These are phyloP conservation scores for Trichoderma orchidacearum DNA, from an alignment of 495 filamentous ascomycete species.

Conservation along the genomic window DNA sequence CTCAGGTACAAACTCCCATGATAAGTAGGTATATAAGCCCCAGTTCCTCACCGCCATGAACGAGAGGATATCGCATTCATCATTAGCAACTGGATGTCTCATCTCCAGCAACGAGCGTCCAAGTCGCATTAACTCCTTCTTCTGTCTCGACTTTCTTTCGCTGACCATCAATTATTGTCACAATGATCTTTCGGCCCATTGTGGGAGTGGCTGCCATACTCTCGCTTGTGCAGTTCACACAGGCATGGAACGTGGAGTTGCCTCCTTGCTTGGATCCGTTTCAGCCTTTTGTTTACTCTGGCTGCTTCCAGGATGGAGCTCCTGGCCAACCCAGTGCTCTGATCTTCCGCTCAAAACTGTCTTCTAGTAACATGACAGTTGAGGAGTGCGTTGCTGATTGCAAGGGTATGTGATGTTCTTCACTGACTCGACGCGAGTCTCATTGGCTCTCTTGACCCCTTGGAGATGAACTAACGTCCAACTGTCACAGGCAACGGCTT, in stretches of 20 bases:
- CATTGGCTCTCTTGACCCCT: neutral
- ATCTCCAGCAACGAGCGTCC: neutral
- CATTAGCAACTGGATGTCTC: no score
- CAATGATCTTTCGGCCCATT: slow-evolving; percentile 7
- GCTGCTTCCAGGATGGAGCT: slow-evolving; percentile 30
- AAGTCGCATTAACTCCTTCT: neutral
- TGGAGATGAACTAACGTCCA: neutral
- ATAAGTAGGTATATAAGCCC: neutral
- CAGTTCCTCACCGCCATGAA: neutral
- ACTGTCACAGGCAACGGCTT: slow-evolving; percentile 26
- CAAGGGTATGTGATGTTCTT: slow-evolving; percentile 21
- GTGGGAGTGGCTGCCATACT: slow-evolving; percentile 17
- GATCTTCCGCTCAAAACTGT: slow-evolving; percentile 20
- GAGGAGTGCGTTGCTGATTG: slow-evolving; percentile 37
- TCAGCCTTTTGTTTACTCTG: slow-evolving; percentile 35
- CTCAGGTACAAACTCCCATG: no score
- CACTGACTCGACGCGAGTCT: no score
- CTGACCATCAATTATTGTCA: neutral
- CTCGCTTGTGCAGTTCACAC: slow-evolving; percentile 13
- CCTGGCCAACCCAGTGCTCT: slow-evolving; percentile 19
- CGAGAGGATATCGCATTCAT: neutral
- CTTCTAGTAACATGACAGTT: slow-evolving; percentile 30
- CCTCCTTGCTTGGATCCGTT: slow-evolving; percentile 28
- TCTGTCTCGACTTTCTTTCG: neutral
- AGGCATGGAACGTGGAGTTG: slow-evolving; percentile 21